Evolutionary conservation across 2,329 filamentous ascomycete genomes (phyloP).

Genomic region (Fusarium illudens): DNA sequence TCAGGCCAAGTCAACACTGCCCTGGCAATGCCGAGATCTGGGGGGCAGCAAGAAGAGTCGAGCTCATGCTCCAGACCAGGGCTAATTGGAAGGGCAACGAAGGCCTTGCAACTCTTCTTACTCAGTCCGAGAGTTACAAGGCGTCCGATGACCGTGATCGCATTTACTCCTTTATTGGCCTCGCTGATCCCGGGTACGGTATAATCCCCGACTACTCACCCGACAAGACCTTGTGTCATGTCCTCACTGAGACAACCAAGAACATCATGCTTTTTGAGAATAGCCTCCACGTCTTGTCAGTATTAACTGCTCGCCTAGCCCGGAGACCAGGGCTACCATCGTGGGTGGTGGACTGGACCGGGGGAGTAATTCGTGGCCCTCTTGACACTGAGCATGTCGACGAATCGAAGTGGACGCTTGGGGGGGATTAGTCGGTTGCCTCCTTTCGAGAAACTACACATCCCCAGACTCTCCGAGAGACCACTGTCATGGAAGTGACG

Average conservation of each 20-base stretch:
- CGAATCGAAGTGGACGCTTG: neutral
- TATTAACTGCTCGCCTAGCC: rapidly evolving
- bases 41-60: too few species aligned
- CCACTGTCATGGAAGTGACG: neutral
- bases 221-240: rapidly evolving
- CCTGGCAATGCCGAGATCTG: too few species aligned
- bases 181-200: neutral
- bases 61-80: neutral
- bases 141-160: neutral
- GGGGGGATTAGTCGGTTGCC: neutral
- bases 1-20: too few species aligned
- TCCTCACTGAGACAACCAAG: neutral
- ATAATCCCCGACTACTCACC: neutral
- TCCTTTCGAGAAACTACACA: neutral
- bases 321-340: neutral
- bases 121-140: neutral
- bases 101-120: neutral
- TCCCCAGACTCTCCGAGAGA: neutral
- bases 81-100: neutral
- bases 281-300: neutral
- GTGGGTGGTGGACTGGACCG: conserved; percentile 5
- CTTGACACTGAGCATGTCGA: neutral
- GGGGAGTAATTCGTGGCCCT: neutral
- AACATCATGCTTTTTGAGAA: neutral
- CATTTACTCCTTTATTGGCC: conserved; percentile 2